Base-by-base conservation (phyloP, 2,329 filamentous ascomycete genomes). In the Samsoniella hepiali region DNA sequence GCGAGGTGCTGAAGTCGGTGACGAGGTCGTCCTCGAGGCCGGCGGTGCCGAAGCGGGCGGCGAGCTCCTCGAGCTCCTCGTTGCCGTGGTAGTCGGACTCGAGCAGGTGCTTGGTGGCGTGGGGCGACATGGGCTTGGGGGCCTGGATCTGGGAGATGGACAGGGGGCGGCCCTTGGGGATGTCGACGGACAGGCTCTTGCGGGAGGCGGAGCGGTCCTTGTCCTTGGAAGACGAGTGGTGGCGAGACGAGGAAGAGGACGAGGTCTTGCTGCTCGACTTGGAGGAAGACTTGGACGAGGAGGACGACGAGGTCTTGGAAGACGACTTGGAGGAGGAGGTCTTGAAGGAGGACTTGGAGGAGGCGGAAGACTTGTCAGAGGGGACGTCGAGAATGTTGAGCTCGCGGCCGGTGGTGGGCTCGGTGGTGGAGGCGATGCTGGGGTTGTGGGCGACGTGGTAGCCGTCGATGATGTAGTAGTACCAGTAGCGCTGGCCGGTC, bases 381-480 rank as follows among this genome's bases (percentile, higher is more conserved):
- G 93, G 91, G 66, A 97, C 91, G 77, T 98, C 93, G 78, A 99
- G 91, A 79, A 97, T 91, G 86, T 99, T 99, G 72, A 99, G 86
- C 79, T 93, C 92, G 77, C 95, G 94, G 81, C 93, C 92, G 63
- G 95, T 98, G 77, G 93, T 98, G 75, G 94, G 93, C 84, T 99
- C 95, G 69, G 91, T 89, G 74, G 91, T 96, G 75, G 90, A 94
- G 73, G 90, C 83, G 76, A 93, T 89, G 77, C 91, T 91, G 70
- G 94, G 93, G 81, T 98, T 95, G 85, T 98, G 94, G 66, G 93
- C 93, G 77, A 96, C 90, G 78, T 97, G 93, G 87, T 97, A 97
- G 71, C 95, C 95, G 78, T 99, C 95, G 78, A 98, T 95, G 88
- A 98, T 97, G 85, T 97, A 99, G 88, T 99, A 99, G 88, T 98